Percentiles rank a stretch among this genome's conserved stretches.
These are phyloP conservation scores for Metschnikowia cerradonensis DNA, from an alignment of 805 yeast species.

Conservation along the genomic window DNA sequence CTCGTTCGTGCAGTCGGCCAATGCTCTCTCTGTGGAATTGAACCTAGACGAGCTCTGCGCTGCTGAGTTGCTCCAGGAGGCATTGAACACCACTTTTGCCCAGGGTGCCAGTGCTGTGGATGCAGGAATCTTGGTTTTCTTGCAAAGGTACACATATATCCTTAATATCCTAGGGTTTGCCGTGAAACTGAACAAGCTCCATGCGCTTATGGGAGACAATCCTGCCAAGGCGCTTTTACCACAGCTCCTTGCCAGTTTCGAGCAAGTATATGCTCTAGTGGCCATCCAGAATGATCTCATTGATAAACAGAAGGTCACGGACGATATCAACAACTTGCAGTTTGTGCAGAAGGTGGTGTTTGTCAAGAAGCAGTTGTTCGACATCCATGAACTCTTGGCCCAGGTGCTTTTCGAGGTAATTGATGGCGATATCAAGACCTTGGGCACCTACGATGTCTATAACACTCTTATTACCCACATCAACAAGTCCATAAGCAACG, in stretches of 20 bases:
- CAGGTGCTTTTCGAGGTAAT: constrained; percentile 56
- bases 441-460: constrained; percentile 32
- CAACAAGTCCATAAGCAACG: constrained; percentile 36
- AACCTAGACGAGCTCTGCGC: constrained; percentile 68
- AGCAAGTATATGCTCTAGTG: constrained; percentile 53
- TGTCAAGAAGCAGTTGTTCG: constrained; percentile 58
- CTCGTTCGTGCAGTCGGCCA: constrained; percentile 58
- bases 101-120: constrained; percentile 51
- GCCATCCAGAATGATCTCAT: constrained; percentile 48
- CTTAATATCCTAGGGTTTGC: constrained; percentile 53
- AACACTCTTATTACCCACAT: constrained; percentile 42
- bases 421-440: constrained; percentile 30
- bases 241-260: constrained; percentile 52
- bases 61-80: constrained; percentile 60
- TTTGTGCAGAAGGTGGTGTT: constrained; percentile 43
- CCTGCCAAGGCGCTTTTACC: constrained; percentile 26
- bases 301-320: constrained; percentile 45
- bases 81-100: constrained; percentile 35
- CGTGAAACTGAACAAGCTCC: constrained; percentile 20
- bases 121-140: constrained; percentile 64
- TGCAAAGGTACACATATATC: constrained; percentile 67
- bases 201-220: constrained; percentile 19
- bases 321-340: constrained; percentile 45
- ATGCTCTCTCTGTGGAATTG: constrained; percentile 50
- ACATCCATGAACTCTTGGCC: constrained; percentile 69